phyloP scores from a whole-genome alignment of 225 moss, liverwort and hornwort species.

The Anthoceros angustus region DNA sequence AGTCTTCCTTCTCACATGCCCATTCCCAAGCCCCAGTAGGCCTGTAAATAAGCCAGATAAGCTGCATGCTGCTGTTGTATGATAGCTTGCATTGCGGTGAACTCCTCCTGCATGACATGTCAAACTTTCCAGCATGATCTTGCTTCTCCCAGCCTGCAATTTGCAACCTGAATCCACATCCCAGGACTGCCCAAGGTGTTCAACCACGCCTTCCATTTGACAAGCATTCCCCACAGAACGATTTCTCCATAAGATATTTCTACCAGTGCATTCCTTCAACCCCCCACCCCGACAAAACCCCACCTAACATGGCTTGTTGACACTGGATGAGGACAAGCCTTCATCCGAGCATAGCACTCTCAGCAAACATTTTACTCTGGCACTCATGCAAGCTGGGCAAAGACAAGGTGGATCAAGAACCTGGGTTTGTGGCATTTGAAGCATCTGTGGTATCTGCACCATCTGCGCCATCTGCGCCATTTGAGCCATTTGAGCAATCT shows the following conservation, averaged over 20 bases:
- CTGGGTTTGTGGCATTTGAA: constrained; percentile 4
- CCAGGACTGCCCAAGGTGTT: neutral
- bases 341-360: too few relatives aligned
- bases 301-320: too few relatives aligned
- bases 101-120: neutral
- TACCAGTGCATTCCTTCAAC: too few relatives aligned
- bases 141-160: neutral
- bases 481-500: constrained; percentile 1
- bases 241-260: too few relatives aligned
- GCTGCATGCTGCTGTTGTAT: constrained; percentile 5
- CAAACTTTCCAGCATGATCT: neutral
- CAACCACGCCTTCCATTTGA: too few relatives aligned
- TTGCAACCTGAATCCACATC: neutral
- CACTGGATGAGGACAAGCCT: too few relatives aligned
- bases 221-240: too few relatives aligned
- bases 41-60: neutral
- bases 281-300: neutral
- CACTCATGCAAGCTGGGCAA: neutral
- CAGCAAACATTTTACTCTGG: neutral
- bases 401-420: neutral
- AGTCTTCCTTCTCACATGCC: neutral
- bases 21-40: constrained; percentile 4
- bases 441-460: constrained; percentile 2
- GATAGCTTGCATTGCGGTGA: neutral
- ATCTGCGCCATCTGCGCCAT: constrained; percentile 3